phyloP scores from a whole-genome alignment of 2,329 filamentous ascomycete species.

The Fusarium sp. region DNA sequence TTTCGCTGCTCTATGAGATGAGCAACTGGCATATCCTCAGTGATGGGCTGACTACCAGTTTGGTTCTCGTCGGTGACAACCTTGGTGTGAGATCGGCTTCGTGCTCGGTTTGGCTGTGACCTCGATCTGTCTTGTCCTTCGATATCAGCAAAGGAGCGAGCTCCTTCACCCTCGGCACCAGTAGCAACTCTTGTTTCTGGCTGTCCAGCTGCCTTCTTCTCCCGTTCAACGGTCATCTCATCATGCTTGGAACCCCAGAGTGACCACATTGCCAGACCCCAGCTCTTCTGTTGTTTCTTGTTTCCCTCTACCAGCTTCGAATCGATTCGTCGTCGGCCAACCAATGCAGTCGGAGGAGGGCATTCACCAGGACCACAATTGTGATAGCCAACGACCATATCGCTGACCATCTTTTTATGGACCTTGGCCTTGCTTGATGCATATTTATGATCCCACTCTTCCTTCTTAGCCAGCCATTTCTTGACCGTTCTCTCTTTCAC shows the following conservation, averaged over 20 bases:
- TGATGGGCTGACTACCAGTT: constrained; percentile 50
- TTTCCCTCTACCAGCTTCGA: constrained; percentile 56
- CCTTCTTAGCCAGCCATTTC: constrained; percentile 84
- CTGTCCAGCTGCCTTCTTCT: constrained; percentile 63
- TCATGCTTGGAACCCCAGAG: constrained; percentile 92
- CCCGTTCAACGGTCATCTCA: constrained; percentile 74
- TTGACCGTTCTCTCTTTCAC: constrained; percentile 83
- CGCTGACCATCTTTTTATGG: constrained; percentile 78
- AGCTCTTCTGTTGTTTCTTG: constrained; percentile 73
- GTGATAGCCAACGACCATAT: constrained; percentile 78
- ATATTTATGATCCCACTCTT: constrained; percentile 80
- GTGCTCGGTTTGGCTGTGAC: constrained; percentile 42
- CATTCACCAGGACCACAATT: constrained; percentile 77
- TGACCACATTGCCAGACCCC: constrained; percentile 85
- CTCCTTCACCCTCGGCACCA: constrained; percentile 58
- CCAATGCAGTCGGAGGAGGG: constrained; percentile 87
- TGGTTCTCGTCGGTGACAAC: constrained; percentile 66
- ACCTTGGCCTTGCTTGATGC: constrained; percentile 76
- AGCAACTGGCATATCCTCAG: constrained; percentile 59
- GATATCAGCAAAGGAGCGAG: constrained; percentile 57
- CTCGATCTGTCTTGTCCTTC: constrained; percentile 53
- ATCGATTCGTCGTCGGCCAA: constrained; percentile 70
- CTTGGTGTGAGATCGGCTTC: constrained; percentile 59
- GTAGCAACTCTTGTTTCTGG: constrained; percentile 51
- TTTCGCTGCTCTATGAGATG: constrained; percentile 59